Conservation (phyloP, 148 eudicot genomes). For the Rhododendron kiyosumense region DNA sequence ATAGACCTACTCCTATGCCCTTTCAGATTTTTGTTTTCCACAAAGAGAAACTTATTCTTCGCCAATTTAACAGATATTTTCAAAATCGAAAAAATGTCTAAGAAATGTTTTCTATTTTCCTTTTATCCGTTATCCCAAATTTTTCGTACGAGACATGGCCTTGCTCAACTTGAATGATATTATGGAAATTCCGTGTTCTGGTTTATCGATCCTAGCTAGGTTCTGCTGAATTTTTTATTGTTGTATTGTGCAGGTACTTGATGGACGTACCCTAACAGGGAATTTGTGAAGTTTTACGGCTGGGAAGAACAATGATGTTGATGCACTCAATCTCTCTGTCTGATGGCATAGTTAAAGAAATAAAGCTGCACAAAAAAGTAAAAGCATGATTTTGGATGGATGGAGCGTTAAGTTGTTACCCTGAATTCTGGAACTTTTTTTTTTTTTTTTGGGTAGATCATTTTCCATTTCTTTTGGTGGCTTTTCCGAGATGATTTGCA, state of each 20-base stretch:
- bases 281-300: conserved; percentile 66
- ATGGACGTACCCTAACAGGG: conserved; percentile 76
- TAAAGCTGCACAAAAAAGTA: too few relatives aligned
- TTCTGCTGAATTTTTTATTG: neutral
- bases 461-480: neutral
- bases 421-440: neutral
- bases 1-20: too few relatives aligned
- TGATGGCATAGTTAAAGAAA: too few relatives aligned
- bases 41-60: too few relatives aligned
- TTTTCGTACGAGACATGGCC: neutral
- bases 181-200: neutral
- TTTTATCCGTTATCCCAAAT: neutral
- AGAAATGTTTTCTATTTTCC: neutral
- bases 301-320: conserved; percentile 71
- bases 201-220: neutral
- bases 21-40: too few relatives aligned
- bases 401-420: too few relatives aligned
- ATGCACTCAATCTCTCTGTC: too few relatives aligned
- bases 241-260: conserved; percentile 64
- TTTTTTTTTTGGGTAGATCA: neutral
- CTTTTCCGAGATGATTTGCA: neutral
- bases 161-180: neutral
- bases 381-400: too few relatives aligned
- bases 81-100: neutral
- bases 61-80: neutral